These are phyloP conservation scores for Periconia macrospinosa DNA, from an alignment of 2,329 filamentous ascomycete species.

Conservation along the genomic window DNA sequence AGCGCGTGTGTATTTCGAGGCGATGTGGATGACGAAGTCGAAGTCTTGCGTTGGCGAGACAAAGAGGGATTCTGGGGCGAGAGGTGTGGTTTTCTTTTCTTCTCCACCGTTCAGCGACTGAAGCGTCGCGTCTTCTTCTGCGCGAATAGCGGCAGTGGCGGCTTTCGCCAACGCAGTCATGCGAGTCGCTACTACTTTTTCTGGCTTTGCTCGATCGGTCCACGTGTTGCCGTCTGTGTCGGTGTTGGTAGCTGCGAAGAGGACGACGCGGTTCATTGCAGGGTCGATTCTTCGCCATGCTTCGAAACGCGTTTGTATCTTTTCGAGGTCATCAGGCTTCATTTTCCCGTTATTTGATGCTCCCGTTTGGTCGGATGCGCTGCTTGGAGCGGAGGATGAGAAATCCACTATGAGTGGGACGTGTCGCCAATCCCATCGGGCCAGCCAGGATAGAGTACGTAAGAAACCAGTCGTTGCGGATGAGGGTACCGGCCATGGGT, in stretches of 20 bases:
- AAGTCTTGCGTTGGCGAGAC: conserved; percentile 74
- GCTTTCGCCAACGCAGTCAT: conserved; percentile 82
- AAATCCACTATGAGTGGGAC: conserved; percentile 82
- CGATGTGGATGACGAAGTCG: conserved; percentile 80
- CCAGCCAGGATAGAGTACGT: conserved; percentile 75
- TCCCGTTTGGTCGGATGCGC: conserved; percentile 13
- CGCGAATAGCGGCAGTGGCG: conserved; percentile 56
- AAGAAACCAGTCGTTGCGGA: conserved; percentile 80
- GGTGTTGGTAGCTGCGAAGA: conserved; percentile 80
- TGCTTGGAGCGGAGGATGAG: conserved; percentile 40
- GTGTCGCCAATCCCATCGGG: conserved; percentile 88
- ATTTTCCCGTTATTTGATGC: conserved; percentile 45
- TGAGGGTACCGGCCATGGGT: conserved; percentile 78
- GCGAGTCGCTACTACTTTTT: conserved; percentile 80
- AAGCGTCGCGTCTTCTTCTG: conserved; percentile 55
- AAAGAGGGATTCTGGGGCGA: conserved; percentile 65
- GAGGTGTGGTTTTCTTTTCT: not conserved
- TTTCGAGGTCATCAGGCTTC: conserved; percentile 60
- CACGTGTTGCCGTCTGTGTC: conserved; percentile 79
- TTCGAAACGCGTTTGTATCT: conserved; percentile 72
- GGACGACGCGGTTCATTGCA: conserved; percentile 76
- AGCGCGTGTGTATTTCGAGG: conserved; percentile 52
- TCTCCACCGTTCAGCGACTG: conserved; percentile 11
- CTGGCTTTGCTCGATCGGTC: conserved; percentile 69
- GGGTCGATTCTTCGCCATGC: conserved; percentile 89